Conservation (phyloP, 257 asterid species). For the Solanum medicagineum region DNA sequence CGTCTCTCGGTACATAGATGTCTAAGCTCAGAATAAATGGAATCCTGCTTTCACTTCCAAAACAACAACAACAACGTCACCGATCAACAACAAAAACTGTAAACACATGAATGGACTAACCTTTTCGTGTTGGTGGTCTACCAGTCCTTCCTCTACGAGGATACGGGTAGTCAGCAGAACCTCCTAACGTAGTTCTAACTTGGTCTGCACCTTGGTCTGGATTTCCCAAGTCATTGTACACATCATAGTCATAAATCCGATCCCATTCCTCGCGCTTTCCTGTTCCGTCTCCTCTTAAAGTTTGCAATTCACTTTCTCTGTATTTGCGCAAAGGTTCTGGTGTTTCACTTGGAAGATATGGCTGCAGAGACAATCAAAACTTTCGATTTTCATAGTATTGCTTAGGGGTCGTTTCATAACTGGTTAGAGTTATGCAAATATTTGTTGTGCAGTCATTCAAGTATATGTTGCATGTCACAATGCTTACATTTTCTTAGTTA, state of each 20-base stretch:
- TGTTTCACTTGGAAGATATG: constrained; percentile 62
- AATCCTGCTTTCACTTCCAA: constrained; percentile 44
- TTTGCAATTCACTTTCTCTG: constrained; percentile 56
- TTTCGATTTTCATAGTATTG: neutral
- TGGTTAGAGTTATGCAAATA: too few species aligned
- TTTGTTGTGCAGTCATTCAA: too few species aligned
- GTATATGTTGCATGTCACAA: too few species aligned
- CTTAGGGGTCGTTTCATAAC: too few species aligned
- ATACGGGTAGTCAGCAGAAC: constrained; percentile 51
- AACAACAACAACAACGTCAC: neutral
- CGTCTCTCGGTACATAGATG: constrained; percentile 76
- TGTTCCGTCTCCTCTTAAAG: constrained; percentile 52
- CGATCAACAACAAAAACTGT: neutral
- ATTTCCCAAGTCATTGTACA: constrained; percentile 63
- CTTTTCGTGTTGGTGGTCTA: constrained; percentile 40
- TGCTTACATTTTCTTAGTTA: too few species aligned
- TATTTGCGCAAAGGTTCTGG: constrained; percentile 39
- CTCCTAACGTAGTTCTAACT: constrained; percentile 56
- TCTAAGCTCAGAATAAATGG: constrained; percentile 38
- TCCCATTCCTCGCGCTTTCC: constrained; percentile 68
- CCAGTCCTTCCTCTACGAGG: constrained; percentile 84
- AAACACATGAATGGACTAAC: constrained; percentile 1
- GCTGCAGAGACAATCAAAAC: constrained; percentile 13
- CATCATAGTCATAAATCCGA: constrained; percentile 57
- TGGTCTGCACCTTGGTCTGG: constrained; percentile 49